Conservation (phyloP, 2,329 filamentous ascomycete species). For the Penicillium sp. region DNA sequence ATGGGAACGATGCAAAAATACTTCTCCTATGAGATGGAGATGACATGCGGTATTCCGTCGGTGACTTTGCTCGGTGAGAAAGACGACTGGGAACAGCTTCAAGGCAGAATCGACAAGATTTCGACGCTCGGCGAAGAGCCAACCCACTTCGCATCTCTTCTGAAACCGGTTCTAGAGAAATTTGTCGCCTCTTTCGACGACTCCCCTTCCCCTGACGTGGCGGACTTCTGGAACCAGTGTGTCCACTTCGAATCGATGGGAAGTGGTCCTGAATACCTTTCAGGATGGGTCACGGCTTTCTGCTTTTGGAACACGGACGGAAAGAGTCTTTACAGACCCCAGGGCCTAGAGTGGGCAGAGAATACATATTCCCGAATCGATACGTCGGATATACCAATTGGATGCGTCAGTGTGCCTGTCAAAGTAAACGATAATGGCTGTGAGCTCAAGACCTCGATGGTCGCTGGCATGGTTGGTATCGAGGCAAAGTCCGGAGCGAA, state of each 20-base stretch:
- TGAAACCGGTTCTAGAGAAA: conserved; percentile 51
- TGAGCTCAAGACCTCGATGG: conserved; percentile 20
- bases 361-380: conserved; percentile 28
- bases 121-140: conserved; percentile 51
- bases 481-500: background rate
- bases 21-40: conserved; percentile 42
- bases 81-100: conserved; percentile 52
- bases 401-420: conserved; percentile 37
- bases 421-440: conserved; percentile 36
- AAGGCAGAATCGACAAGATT: conserved; percentile 50
- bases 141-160: conserved; percentile 40
- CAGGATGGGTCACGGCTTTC: conserved; percentile 57
- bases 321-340: conserved; percentile 16
- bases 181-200: conserved; percentile 43
- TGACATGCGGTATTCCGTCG: conserved; percentile 55
- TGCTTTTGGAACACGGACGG: conserved; percentile 51
- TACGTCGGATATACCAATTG: conserved; percentile 30
- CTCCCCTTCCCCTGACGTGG: background rate
- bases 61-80: conserved; percentile 57
- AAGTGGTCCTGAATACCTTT: conserved; percentile 41
- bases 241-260: conserved; percentile 32
- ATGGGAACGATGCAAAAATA: conserved; percentile 59
- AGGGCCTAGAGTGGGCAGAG: too few relatives aligned
- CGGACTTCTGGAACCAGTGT: conserved; percentile 19
- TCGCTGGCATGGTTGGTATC: conserved; percentile 39